Conservation (phyloP, 2,329 filamentous ascomycete genomes). For the Colletotrichum plurivorum region DNA sequence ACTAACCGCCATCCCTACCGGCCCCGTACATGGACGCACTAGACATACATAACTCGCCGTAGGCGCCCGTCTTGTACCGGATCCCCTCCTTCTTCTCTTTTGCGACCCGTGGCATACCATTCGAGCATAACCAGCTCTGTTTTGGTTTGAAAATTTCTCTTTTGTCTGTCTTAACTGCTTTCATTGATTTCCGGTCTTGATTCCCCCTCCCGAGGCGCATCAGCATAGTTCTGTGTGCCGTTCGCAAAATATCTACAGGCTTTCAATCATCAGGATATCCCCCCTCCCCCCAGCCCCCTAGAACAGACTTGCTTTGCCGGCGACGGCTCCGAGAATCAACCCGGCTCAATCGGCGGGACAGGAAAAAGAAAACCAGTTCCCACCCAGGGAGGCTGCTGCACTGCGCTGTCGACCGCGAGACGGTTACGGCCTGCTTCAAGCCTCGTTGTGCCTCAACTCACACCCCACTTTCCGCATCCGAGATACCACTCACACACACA, state of each 20-base stretch:
- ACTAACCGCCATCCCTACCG: conserved; percentile 21
- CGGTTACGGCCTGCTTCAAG: conserved; percentile 32
- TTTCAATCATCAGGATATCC: conserved; percentile 28
- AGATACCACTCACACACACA: conserved; percentile 31
- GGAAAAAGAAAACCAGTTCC: conserved; percentile 37
- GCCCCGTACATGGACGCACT: conserved; percentile 37
- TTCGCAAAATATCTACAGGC: conserved; percentile 11
- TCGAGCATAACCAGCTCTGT: conserved; percentile 51
- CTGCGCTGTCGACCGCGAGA: conserved; percentile 39
- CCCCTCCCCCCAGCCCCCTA: neutral
- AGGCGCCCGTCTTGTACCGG: conserved; percentile 58
- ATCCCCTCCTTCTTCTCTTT: conserved; percentile 55
- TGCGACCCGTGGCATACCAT: conserved; percentile 54
- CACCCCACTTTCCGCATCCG: conserved; percentile 30
- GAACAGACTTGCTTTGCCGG: conserved; percentile 47
- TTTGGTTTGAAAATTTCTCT: conserved; percentile 43
- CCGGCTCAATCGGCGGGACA: conserved; percentile 41
- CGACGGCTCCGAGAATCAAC: conserved; percentile 50
- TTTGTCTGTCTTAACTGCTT: conserved; percentile 43
- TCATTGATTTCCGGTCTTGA: conserved; percentile 43
- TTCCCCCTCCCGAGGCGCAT: conserved; percentile 36
- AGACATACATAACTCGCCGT: conserved; percentile 64
- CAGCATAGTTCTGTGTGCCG: conserved; percentile 23
- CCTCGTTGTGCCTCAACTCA: conserved; percentile 8
- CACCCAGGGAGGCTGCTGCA: conserved; percentile 18